phyloP scores from a whole-genome alignment of 73 alveolate species.

The Uronychia setigera region DNA sequence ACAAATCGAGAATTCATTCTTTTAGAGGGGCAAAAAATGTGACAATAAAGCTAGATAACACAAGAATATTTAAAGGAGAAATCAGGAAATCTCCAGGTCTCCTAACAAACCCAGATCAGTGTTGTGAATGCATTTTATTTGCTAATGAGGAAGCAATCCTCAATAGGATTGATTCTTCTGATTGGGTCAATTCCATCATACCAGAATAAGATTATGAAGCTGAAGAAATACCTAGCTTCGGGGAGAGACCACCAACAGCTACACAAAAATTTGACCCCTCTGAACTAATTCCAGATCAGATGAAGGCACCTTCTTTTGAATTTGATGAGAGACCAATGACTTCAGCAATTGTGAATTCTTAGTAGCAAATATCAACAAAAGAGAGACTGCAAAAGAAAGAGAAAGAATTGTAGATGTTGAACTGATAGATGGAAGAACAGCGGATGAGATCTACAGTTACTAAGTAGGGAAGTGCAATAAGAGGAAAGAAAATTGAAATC shows the following conservation, averaged over 20 bases:
- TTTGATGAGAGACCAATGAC: constrained; percentile 42
- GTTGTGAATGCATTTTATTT: constrained; percentile 77
- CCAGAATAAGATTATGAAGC: constrained; percentile 28
- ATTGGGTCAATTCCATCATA: constrained; percentile 72
- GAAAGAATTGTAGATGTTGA: background rate
- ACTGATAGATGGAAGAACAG: background rate
- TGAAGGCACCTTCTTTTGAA: background rate
- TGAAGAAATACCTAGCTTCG: background rate
- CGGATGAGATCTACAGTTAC: background rate
- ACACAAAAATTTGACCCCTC: constrained; percentile 2
- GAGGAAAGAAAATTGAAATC: constrained; percentile 60
- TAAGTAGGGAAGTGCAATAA: background rate
- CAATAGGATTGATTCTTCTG: constrained; percentile 64
- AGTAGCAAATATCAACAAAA: background rate
- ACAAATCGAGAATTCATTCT: constrained; percentile 85
- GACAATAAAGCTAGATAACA: constrained; percentile 56
- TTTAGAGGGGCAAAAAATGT: constrained; percentile 86
- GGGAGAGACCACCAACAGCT: constrained; percentile 18
- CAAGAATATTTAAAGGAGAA: constrained; percentile 73
- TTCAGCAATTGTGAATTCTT: constrained; percentile 13
- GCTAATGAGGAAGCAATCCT: constrained; percentile 69
- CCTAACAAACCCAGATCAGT: constrained; percentile 62
- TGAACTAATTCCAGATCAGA: background rate
- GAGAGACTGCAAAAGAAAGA: background rate
- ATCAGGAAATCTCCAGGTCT: constrained; percentile 80